Percentiles rank a stretch among this genome's conserved stretches.
Evolutionary conservation across 2,329 filamentous ascomycete species (phyloP).

Genomic region (Dothideomycetes sp.): DNA sequence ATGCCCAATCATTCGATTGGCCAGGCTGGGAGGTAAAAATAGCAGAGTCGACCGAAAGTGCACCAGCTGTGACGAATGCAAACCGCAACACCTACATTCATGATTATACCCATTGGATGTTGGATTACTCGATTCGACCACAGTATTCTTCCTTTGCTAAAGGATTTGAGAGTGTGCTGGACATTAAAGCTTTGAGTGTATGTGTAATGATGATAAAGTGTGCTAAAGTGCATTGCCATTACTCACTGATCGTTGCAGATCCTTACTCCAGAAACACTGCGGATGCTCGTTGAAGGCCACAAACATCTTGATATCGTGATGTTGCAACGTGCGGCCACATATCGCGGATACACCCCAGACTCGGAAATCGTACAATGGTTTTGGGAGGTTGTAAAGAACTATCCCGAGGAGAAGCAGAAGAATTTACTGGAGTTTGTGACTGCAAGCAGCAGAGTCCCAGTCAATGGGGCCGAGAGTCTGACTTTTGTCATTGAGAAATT

Average conservation of each 20-base stretch:
- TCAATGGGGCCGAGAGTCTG: slow-evolving; percentile 71
- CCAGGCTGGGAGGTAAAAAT: slow-evolving; percentile 40
- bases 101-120: slow-evolving; percentile 78
- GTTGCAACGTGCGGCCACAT: slow-evolving; percentile 60
- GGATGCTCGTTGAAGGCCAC: slow-evolving; percentile 71
- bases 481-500: slow-evolving; percentile 77
- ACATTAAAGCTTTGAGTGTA: slow-evolving; percentile 50
- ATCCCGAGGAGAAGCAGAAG: slow-evolving; percentile 57
- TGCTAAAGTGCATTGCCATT: background rate
- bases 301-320: slow-evolving; percentile 69
- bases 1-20: slow-evolving; percentile 28
- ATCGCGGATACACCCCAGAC: slow-evolving; percentile 66
- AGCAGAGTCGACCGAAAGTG: slow-evolving; percentile 34
- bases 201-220: background rate
- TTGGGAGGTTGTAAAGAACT: slow-evolving; percentile 67
- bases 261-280: slow-evolving; percentile 60
- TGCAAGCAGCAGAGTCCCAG: slow-evolving; percentile 78
- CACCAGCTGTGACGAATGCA: slow-evolving; percentile 64
- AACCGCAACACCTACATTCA: slow-evolving; percentile 70
- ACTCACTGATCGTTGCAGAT: slow-evolving; percentile 27
- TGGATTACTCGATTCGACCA: slow-evolving; percentile 61
- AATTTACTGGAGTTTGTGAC: slow-evolving; percentile 89
- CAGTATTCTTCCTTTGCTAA: slow-evolving; percentile 72
- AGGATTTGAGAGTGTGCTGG: slow-evolving; percentile 69
- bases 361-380: slow-evolving; percentile 67